Evolutionary conservation across 495 filamentous ascomycete genomes (phyloP), one percentile per base, ranked within the genome.

Genomic region (Aspergillus hancockii): DNA sequence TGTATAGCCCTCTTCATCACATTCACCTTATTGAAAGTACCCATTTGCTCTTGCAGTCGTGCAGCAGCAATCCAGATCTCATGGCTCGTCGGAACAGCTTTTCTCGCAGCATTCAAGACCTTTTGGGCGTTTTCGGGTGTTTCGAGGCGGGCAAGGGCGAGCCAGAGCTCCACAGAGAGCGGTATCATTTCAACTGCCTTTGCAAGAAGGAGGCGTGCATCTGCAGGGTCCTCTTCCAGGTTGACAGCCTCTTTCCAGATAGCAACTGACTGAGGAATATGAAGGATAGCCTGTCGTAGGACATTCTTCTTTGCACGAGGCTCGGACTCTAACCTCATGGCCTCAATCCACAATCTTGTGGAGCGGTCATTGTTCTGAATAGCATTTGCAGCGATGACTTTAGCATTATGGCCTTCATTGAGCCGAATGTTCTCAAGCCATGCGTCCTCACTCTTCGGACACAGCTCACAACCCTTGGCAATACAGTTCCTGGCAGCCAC

Each of bases 211-310:
- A 98, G 76, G 58, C 86, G 82, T 8, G 93, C 94, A 75, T 97
- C 91, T 8, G 86, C 88, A 0, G 89, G 85, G 63, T 94, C 88
- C 57, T 97, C 92, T 66, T 97, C 93, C 41, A 97, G 76, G 62
- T 98, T 98, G 45, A 98, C 93, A n/a, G 92, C 88, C 67, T 94
- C 90, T 71, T 97, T 98, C 94, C 94, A 99, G 32, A 99, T 83
- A 30, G 88, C 86, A 25, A 97, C 92, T 0, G 93, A 97, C 63
- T 95, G 89, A 3, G 90, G 92, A 50, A 95, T 90, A 63, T 93
- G 86, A 67, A 97, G 87, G 45, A 98, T 79, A 22, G 95, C 94
- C 66, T 91, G 89, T 57, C 92, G 81, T 30, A 96, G 81, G 16
- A 99, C 95, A 64, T 91, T 85, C 76, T 97, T 98, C 74, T 92